Evolutionary conservation across 2,329 filamentous ascomycete genomes (phyloP).

Genomic region (Colletotrichum tanaceti): DNA sequence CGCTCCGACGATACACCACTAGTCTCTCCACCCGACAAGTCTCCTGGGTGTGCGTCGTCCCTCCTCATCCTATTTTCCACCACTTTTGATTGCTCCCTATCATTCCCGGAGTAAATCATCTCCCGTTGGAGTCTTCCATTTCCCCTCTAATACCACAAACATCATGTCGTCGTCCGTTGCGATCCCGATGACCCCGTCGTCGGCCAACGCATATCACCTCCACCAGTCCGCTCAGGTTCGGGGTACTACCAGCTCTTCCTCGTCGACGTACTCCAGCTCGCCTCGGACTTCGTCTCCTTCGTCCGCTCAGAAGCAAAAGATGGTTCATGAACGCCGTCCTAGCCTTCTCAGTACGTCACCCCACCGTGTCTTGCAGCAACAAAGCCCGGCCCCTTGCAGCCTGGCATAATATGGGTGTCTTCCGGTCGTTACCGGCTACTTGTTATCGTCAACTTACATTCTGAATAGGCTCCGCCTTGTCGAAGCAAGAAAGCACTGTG

Average conservation of each 20-base stretch:
- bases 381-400: slow-evolving; percentile 7
- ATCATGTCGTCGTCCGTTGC: slow-evolving; percentile 76
- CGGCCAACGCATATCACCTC: slow-evolving; percentile 48
- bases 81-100: slow-evolving; percentile 21
- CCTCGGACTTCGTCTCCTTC: slow-evolving; percentile 60
- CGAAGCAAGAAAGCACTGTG: slow-evolving; percentile 81
- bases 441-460: slow-evolving; percentile 46
- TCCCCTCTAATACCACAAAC: slow-evolving; percentile 34
- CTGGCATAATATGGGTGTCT: neutral
- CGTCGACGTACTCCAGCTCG: slow-evolving; percentile 69
- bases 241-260: slow-evolving; percentile 59
- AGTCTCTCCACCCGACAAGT: slow-evolving; percentile 32
- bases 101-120: slow-evolving; percentile 26
- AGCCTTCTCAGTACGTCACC: slow-evolving; percentile 68
- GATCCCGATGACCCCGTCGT: slow-evolving; percentile 65
- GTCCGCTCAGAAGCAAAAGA: slow-evolving; percentile 55
- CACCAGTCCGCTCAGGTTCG: slow-evolving; percentile 55
- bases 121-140: slow-evolving; percentile 9
- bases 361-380: slow-evolving; percentile 16
- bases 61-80: slow-evolving; percentile 9
- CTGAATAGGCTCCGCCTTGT: slow-evolving; percentile 74
- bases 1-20: slow-evolving; percentile 28
- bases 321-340: slow-evolving; percentile 66
- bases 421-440: neutral
- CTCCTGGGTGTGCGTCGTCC: slow-evolving; percentile 17